A percentile compares a stretch with the other conserved stretches of the same genome.
These are phyloP conservation scores for Limnanthes douglasii DNA, from an alignment of 345 rosid species.

Conservation along the genomic window DNA sequence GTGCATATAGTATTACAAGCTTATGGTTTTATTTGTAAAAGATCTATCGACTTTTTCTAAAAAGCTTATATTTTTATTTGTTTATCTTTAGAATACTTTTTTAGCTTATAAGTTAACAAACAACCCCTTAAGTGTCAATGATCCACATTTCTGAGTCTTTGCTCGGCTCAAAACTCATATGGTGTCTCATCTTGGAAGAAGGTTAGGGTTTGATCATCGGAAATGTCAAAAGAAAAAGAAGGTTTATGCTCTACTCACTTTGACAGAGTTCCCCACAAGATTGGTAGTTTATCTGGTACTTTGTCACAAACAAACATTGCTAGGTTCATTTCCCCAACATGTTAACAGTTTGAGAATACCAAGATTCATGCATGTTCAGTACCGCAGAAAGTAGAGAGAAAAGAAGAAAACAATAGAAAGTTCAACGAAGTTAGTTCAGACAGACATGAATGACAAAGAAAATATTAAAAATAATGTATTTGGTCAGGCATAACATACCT, in stretches of 20 bases:
- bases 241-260: conserved; percentile 33
- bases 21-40: too few relatives aligned
- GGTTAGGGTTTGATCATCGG: too few relatives aligned
- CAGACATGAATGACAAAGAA: not conserved
- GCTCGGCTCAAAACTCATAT: too few relatives aligned
- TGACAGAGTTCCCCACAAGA: conserved; percentile 94
- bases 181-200: too few relatives aligned
- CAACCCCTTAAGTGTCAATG: too few relatives aligned
- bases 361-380: conserved; percentile 4
- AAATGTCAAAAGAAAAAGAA: not conserved
- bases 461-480: not conserved
- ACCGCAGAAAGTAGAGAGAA: conserved; percentile 1
- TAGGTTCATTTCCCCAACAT: conserved; percentile 46
- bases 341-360: too few relatives aligned
- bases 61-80: too few relatives aligned
- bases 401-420: not conserved
- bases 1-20: too few relatives aligned
- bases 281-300: conserved; percentile 84
- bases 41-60: too few relatives aligned
- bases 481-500: conserved; percentile 31
- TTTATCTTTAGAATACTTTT: too few relatives aligned
- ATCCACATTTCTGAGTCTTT: too few relatives aligned
- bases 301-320: conserved; percentile 78
- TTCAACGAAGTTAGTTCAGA: conserved; percentile 6
- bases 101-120: too few relatives aligned